phyloP scores from a whole-genome alignment of 805 yeast genomes.

The Yarrowia sp. region DNA sequence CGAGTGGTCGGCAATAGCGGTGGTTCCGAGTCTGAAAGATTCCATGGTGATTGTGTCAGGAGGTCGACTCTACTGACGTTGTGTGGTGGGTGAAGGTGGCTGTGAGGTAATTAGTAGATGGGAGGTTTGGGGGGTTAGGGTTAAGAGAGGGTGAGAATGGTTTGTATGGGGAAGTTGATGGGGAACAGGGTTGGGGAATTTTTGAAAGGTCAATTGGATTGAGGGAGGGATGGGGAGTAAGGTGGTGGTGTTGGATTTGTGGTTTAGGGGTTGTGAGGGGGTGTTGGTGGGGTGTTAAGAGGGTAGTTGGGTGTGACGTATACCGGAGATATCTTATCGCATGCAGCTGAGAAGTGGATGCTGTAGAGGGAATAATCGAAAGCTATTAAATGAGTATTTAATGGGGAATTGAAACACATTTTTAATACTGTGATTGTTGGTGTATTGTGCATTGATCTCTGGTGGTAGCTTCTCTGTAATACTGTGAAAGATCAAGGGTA shows the following conservation, averaged over 20 bases:
- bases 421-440: no score
- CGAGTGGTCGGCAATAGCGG: slow-evolving; percentile 88
- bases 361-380: no score
- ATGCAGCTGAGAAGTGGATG: no score
- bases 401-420: no score
- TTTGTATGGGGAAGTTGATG: not conserved
- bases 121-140: not conserved
- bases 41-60: slow-evolving; percentile 32
- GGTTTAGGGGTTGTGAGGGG: not conserved
- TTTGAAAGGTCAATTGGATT: not conserved
- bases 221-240: not conserved
- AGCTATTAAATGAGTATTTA: not conserved
- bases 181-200: not conserved
- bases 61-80: slow-evolving; percentile 41
- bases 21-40: slow-evolving; percentile 53
- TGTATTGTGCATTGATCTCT: no score
- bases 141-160: not conserved
- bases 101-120: slow-evolving; percentile 3
- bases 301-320: no score
- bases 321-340: no score
- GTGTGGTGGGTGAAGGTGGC: not conserved
- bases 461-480: no score
- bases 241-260: not conserved
- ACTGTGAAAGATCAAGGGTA: no score
- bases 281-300: no score